These are phyloP conservation scores for Lantana camara DNA, from an alignment of 257 asterid genomes.

Conservation along the genomic window DNA sequence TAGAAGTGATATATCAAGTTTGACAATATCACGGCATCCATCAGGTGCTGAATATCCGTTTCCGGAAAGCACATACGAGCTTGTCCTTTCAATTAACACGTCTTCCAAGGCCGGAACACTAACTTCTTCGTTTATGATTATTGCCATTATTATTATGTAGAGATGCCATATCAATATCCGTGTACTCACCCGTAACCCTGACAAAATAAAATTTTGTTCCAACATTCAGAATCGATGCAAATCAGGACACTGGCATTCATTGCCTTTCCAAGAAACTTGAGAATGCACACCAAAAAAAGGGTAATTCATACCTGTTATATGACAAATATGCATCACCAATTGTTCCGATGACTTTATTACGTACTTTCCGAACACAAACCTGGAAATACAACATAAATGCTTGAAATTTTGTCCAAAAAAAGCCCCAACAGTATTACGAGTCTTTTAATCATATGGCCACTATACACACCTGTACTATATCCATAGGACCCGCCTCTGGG, in stretches of 20 bases:
- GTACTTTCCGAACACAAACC: slow-evolving; percentile 94
- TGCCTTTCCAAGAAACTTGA: not conserved
- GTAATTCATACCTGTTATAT: slow-evolving; percentile 63
- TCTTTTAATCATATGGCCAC: slow-evolving; percentile 4
- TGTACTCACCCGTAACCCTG: slow-evolving; percentile 81
- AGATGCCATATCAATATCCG: slow-evolving; percentile 46
- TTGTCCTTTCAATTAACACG: too few relatives aligned
- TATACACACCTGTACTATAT: slow-evolving; percentile 75
- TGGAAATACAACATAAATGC: slow-evolving; percentile 24
- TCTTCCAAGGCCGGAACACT: not conserved
- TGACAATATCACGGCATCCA: too few relatives aligned
- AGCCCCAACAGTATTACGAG: not conserved
- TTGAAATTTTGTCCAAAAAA: slow-evolving; percentile 5
- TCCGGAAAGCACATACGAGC: too few relatives aligned
- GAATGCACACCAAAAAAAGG: not conserved
- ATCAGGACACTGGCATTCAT: not conserved
- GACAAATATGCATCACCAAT: slow-evolving; percentile 82
- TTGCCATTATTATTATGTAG: not conserved
- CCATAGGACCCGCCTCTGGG: slow-evolving; percentile 80
- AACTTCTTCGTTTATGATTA: not conserved
- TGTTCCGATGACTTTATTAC: slow-evolving; percentile 91
- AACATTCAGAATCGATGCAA: not conserved
- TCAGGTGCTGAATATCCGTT: too few relatives aligned
- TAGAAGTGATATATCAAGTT: too few relatives aligned
- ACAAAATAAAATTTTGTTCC: not conserved